Percentiles rank a stretch among this genome's conserved stretches.
These are phyloP conservation scores for Pachyrhizus erosus DNA, from an alignment of 306 rosid species.

Conservation along the genomic window DNA sequence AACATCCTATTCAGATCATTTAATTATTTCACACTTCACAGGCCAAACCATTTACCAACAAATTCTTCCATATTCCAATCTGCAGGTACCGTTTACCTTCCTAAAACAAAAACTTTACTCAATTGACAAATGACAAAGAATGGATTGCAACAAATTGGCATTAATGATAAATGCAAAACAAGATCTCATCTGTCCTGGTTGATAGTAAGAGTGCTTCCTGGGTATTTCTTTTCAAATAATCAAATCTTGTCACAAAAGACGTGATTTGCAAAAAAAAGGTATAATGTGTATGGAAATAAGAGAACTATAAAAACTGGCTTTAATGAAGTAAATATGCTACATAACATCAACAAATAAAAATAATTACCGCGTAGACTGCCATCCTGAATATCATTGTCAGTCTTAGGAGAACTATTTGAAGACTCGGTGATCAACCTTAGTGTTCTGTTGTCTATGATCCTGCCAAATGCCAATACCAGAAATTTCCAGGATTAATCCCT, in stretches of 20 bases:
- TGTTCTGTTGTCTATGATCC: conserved; percentile 93
- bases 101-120: conserved; percentile 25
- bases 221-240: conserved; percentile 31
- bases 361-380: conserved; percentile 79
- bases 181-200: conserved; percentile 16
- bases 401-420: conserved; percentile 69
- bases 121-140: conserved; percentile 9
- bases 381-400: conserved; percentile 62
- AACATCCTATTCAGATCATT: conserved; percentile 1
- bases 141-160: conserved; percentile 19
- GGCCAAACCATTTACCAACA: not conserved
- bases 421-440: conserved; percentile 80
- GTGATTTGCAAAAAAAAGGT: not conserved
- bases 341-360: conserved; percentile 21
- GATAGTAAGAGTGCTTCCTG: conserved; percentile 23
- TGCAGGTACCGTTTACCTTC: conserved; percentile 19
- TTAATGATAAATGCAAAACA: conserved; percentile 36
- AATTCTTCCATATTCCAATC: conserved; percentile 13
- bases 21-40: not conserved
- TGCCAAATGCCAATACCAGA: conserved; percentile 60
- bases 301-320: not conserved
- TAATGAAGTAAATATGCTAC: conserved; percentile 33
- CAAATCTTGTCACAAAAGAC: conserved; percentile 24
- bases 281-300: not conserved
- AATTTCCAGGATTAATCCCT: conserved; percentile 34